These are phyloP conservation scores for Venturia pyrina DNA, from an alignment of 2,329 filamentous ascomycete species.

Conservation along the genomic window DNA sequence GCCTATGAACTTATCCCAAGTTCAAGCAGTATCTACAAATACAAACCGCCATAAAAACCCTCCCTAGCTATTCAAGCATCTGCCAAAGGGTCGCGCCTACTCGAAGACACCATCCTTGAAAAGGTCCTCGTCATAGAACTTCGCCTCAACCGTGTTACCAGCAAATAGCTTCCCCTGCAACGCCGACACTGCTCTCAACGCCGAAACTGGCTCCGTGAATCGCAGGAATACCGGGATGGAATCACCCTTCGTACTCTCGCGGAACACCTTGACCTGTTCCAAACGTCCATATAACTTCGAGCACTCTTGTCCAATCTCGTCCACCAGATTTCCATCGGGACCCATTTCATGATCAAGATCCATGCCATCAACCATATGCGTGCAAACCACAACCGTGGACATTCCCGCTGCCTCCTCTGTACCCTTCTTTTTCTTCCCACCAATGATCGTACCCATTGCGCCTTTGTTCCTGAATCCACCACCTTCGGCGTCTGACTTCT, in stretches of 20 bases:
- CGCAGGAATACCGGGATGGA: constrained; percentile 72
- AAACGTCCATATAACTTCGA: constrained; percentile 75
- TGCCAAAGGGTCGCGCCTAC: neutral
- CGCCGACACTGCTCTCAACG: constrained; percentile 79
- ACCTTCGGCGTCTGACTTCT: constrained; percentile 66
- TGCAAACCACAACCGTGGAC: constrained; percentile 72
- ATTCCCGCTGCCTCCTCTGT: constrained; percentile 39
- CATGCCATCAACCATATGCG: constrained; percentile 79
- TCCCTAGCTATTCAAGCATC: neutral
- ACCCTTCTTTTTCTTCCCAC: constrained; percentile 51
- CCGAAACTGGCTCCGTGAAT: constrained; percentile 78
- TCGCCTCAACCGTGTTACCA: constrained; percentile 71
- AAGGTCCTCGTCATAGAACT: constrained; percentile 71
- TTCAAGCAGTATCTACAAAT: neutral
- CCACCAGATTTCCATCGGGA: constrained; percentile 55
- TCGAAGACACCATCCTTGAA: constrained; percentile 44
- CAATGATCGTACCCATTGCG: constrained; percentile 69
- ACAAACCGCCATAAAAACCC: neutral
- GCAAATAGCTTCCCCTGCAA: constrained; percentile 82
- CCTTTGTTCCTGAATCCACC: constrained; percentile 64
- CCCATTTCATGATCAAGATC: constrained; percentile 71
- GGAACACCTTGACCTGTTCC: constrained; percentile 67
- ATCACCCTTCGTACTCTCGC: constrained; percentile 38
- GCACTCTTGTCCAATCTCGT: constrained; percentile 94
- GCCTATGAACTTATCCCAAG: neutral